Evolutionary conservation across 2,329 filamentous ascomycete genomes (phyloP), one percentile per base, ranked within the genome.

Genomic region (Claviceps monticola): DNA sequence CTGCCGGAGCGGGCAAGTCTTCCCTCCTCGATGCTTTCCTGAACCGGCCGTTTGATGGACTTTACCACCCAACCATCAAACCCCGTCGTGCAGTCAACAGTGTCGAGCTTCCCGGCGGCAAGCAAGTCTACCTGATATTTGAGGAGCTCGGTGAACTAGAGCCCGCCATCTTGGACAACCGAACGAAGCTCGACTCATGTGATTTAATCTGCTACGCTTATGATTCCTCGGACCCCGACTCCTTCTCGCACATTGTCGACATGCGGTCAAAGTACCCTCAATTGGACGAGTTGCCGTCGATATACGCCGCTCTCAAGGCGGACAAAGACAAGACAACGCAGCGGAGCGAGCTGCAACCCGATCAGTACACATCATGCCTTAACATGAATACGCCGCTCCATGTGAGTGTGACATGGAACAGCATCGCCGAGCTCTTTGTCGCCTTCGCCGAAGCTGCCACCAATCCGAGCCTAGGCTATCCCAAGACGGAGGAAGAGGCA

Each of bases 301-400:
- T 98, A 7, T 98, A 95, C 64, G 88, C 88, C 1, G 93, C 91
- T 0, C 74, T 97, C 54, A 98, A 98, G 68, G 93, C 93, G 2
- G 93, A 98, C 67, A 82, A 86, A 58, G 93, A 98, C 67, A 95
- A 95, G 67, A 94, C 91, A 3, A 96, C 89, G n/a, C 93, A 98
- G 69, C 80, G 93, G 54, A 86, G 86, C 54, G 88, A 95, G 66
- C 72, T 84, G 56, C 91, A 96, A 66, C 93, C 93, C 1, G 93
- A 98, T 64, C 84, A 89, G 56, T 96, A 96, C 68, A 94, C 90
- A 0, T 81, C 84, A 49, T 76, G 78, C 39, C 72, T 95, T 59
- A 90, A 87, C 64, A 95, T 97, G 86, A 83, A 86, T 51, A 83
- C 90, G 2, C 93, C 93, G 5, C 72, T 97, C 42, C 94, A 98